Base-by-base conservation (phyloP, 2,329 filamentous ascomycete genomes). In the Talaromyces albobiverticillius region DNA sequence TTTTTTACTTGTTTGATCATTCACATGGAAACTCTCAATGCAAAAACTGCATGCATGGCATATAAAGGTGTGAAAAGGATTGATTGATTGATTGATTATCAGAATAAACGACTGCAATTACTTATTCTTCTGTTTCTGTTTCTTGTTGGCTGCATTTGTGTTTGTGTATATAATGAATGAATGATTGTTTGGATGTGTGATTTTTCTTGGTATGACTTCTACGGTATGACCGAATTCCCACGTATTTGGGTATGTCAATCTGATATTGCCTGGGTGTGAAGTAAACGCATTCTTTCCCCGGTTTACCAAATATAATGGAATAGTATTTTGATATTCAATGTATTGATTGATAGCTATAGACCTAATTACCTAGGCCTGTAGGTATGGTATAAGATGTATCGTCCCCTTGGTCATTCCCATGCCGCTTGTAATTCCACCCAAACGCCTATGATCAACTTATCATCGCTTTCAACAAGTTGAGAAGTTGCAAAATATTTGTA, bases 111-210 rank as follows among this genome's bases (percentile, higher is more conserved):
- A 34, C 31, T 34, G 8, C 8, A 20, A n/a, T n/a, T 18, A 20
- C n/a, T 29, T 6, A 18, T 46, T 51, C 20, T 43, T 41, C 23
- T 36, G 18, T 32, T 42, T 14, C 10, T 22, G 23, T 26, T 36
- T 22, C 26, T 16, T n/a, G 14, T n/a, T 51, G 26, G 26, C 18
- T 6, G 6, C 5, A 5, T 40, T 20, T 40, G 14, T 40, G 36
- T 40, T 20, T 40, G 36, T 52, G 50, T 52, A 52, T 23, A 52
- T 52, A 52, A 46, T 31, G 50, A 52, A 14, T 52, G 50, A 43
- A 45, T 43, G 38, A 36, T 43, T 34, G 11, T n/a, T 13, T 51
- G 26, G 26, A 29, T 29, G 26, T 29, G 26, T 29, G 26, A n/a
- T n/a, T n/a, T n/a, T n/a, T 29, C 26, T 29, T 29, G 10, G 26